phyloP scores from a whole-genome alignment of 1,284 basidiomycete species.

The Fomitopsis pinicola region DNA sequence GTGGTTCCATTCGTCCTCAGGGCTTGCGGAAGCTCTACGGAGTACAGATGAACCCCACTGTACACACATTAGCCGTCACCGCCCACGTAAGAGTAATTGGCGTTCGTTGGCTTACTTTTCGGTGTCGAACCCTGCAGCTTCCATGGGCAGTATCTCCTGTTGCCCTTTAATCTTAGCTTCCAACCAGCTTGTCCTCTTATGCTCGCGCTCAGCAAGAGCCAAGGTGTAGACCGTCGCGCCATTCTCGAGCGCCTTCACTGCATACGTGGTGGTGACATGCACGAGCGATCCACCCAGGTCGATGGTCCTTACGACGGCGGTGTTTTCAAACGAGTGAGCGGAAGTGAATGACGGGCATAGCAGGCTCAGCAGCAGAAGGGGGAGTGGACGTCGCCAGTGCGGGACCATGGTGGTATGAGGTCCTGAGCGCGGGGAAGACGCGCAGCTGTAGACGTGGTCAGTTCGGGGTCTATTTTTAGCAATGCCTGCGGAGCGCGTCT shows the following conservation, averaged over 20 bases:
- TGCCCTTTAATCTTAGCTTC: constrained; percentile 77
- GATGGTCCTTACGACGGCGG: constrained; percentile 78
- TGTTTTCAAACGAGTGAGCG: constrained; percentile 73
- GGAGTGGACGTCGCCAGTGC: constrained; percentile 26
- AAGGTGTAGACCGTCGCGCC: constrained; percentile 65
- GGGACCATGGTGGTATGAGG: constrained; percentile 25
- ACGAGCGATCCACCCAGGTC: constrained; percentile 87
- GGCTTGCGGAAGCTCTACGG: constrained; percentile 40
- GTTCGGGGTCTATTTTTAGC: constrained; percentile 1
- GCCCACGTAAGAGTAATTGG: not conserved
- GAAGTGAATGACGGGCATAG: constrained; percentile 30
- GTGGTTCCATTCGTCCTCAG: constrained; percentile 52
- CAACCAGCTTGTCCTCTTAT: constrained; percentile 69
- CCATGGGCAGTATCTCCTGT: constrained; percentile 49
- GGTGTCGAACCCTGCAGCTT: constrained; percentile 44
- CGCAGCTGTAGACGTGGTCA: constrained; percentile 8
- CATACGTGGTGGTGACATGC: constrained; percentile 84
- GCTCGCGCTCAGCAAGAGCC: constrained; percentile 62
- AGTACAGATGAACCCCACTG: constrained; percentile 37
- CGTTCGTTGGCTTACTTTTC: constrained; percentile 39
- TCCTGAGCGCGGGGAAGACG: not conserved
- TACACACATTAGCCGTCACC: not conserved
- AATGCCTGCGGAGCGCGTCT: not conserved
- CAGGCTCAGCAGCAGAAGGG: constrained; percentile 23
- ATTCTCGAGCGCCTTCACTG: constrained; percentile 68